These are phyloP conservation scores for Mariannaea elegans DNA, from an alignment of 2,329 filamentous ascomycete genomes.

Conservation along the genomic window DNA sequence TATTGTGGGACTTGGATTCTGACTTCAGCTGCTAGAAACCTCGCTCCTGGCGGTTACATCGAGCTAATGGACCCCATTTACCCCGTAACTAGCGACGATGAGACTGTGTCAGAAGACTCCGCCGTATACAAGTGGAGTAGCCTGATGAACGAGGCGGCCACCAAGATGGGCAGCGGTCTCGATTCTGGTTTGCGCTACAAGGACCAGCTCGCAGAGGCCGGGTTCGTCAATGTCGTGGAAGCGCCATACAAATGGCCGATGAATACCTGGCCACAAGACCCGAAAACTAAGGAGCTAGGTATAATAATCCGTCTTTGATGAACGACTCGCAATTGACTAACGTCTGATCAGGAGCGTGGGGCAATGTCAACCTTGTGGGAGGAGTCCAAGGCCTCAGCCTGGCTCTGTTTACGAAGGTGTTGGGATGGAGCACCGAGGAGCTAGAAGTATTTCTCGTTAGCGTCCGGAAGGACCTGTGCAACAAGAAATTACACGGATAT, in stretches of 20 bases:
- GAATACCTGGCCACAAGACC: conserved; percentile 22
- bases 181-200: conserved; percentile 19
- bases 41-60: conserved; percentile 9
- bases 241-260: conserved; percentile 23
- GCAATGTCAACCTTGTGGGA: conserved; percentile 19
- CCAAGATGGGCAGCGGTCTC: conserved; percentile 5
- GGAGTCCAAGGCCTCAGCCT: conserved; percentile 13
- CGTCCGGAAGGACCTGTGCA: conserved; percentile 10
- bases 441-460: conserved; percentile 7
- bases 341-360: conserved; percentile 15
- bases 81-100: conserved; percentile 19
- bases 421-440: conserved; percentile 12
- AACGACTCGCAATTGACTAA: too few species aligned
- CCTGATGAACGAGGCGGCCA: conserved; percentile 14
- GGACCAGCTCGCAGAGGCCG: conserved; percentile 18
- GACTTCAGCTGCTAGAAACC: neutral
- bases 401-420: conserved; percentile 15
- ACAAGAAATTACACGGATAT: conserved; percentile 7
- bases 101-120: conserved; percentile 15
- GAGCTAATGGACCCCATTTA: conserved; percentile 26
- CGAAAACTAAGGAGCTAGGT: conserved; percentile 18
- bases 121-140: conserved; percentile 27
- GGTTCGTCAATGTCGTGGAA: conserved; percentile 20
- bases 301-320: neutral
- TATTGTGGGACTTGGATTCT: neutral